Conservation (phyloP, 208 protist species). For the Acanthamoeba lenticulata region DNA sequence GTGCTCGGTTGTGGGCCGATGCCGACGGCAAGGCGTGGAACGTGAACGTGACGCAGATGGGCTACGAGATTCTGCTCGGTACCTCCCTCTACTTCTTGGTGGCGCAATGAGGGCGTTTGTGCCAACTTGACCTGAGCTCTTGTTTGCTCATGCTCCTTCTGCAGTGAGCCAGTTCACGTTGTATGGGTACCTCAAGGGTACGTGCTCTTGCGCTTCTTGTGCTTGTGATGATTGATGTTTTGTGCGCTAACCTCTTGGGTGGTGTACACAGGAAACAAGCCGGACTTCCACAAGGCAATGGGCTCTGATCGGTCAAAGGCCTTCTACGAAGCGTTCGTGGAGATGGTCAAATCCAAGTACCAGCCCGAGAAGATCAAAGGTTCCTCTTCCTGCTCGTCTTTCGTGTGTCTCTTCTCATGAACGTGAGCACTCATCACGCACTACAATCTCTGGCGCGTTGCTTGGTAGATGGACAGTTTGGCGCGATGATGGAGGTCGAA, state of each 20-base stretch:
- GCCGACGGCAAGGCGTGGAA: constrained; percentile 72
- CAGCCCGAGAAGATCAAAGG: constrained; percentile 75
- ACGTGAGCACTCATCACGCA: not conserved
- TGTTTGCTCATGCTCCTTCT: not conserved
- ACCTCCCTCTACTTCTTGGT: not conserved
- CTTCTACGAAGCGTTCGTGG: constrained; percentile 77
- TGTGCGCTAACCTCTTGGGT: not conserved
- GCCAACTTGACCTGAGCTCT: not conserved
- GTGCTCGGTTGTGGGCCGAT: constrained; percentile 71
- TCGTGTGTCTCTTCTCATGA: not conserved
- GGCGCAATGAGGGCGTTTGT: not conserved
- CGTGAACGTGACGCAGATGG: constrained; percentile 62
- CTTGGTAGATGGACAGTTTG: constrained; percentile 79
- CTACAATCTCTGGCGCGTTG: not conserved
- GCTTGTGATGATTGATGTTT: not conserved
- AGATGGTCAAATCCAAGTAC: constrained; percentile 65
- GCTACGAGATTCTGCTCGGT: constrained; percentile 79
- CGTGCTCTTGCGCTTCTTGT: not conserved
- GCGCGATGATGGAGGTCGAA: constrained; percentile 84
- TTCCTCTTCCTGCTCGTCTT: not conserved
- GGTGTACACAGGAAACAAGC: constrained; percentile 70
- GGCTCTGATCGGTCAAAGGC: constrained; percentile 62
- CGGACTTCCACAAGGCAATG: constrained; percentile 79
- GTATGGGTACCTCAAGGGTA: constrained; percentile 73
- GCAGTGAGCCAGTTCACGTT: constrained; percentile 82